Evolutionary conservation across 495 filamentous ascomycete species (phyloP).

Genomic region (Corynascus novoguineensis): DNA sequence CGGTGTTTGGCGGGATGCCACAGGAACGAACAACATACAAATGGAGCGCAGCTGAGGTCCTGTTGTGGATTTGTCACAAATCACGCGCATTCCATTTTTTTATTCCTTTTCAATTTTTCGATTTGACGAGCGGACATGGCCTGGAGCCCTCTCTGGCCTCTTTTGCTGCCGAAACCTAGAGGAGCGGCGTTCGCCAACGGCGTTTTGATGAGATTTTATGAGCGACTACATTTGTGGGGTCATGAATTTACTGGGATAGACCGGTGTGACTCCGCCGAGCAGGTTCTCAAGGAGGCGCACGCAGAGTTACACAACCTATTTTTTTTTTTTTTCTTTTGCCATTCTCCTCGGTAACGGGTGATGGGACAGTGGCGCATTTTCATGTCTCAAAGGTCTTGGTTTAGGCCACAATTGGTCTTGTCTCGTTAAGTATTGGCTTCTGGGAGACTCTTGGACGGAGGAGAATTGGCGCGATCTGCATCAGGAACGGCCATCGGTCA

Average conservation of each 20-base stretch:
- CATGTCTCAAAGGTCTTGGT: not conserved
- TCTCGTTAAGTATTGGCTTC: too few species aligned
- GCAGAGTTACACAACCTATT: constrained; percentile 1
- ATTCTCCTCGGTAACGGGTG: not conserved
- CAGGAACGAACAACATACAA: constrained; percentile 2
- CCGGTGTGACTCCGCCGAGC: constrained; percentile 1
- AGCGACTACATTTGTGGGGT: constrained; percentile 3
- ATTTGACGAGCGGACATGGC: not conserved
- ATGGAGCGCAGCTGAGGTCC: not conserved
- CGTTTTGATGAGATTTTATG: not conserved
- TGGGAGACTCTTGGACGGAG: constrained; percentile 1
- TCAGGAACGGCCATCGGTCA: not conserved
- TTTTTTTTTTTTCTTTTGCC: not conserved
- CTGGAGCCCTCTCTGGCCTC: not conserved
- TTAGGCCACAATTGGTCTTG: not conserved
- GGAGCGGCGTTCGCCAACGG: not conserved
- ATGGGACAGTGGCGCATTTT: not conserved
- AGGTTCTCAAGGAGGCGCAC: not conserved
- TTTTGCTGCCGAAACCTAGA: not conserved
- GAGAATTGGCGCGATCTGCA: not conserved
- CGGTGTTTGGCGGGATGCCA: not conserved
- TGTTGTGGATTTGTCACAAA: too few species aligned
- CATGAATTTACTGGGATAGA: constrained; percentile 11
- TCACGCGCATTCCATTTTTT: too few species aligned
- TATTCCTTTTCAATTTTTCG: not conserved